Base-by-base conservation (phyloP, 2,329 filamentous ascomycete genomes). In the Davidsoniella australis region DNA sequence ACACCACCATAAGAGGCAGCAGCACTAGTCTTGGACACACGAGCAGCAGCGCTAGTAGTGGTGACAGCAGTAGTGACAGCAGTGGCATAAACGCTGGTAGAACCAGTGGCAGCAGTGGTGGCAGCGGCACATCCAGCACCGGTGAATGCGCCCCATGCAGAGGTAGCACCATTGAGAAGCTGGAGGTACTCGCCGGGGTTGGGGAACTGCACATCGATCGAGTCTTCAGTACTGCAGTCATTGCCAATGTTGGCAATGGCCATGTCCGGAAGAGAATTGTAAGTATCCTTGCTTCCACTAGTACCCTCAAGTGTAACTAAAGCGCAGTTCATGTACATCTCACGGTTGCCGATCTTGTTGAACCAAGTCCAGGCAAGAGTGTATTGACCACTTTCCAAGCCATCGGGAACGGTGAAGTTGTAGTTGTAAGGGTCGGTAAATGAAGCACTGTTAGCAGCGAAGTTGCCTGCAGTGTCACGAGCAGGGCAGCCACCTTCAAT, bases 301-400 rank as follows among this genome's bases (percentile, higher is more conserved):
- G 54, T 55, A 7, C 75, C 75, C 0, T 75, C 75, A 20, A 96
- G 70, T 0, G 70, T 73, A 44, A 94, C 63, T 0, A 85, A 77
- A 0, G 82, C 85, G 57, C 89, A 98, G 72, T 94, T 93, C 87
- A 94, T 94, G 72, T 96, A 95, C 73, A 94, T 86, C 62, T 96
- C 91, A 1, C 88, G 80, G 68, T 94, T 94, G 2, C 91, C 91
- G 8, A 94, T 60, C 53, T 82, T 82, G 69, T 96, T 96, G 65
- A 94, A 78, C 91, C 91, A 96, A 0, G 86, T 86, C 87, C 88
- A 96, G 0, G 85, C 85, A 4, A 96, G 70, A 0, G 80, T 84
- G 23, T 83, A 88, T 39, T 87, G 73, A 3, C 89, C 91, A 1
- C 79, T 67, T 7, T 80, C 76, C 43, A 95, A 72, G 18, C 79